phyloP scores from a whole-genome alignment of 2,329 filamentous ascomycete genomes.

The Talaromyces verruculosus region DNA sequence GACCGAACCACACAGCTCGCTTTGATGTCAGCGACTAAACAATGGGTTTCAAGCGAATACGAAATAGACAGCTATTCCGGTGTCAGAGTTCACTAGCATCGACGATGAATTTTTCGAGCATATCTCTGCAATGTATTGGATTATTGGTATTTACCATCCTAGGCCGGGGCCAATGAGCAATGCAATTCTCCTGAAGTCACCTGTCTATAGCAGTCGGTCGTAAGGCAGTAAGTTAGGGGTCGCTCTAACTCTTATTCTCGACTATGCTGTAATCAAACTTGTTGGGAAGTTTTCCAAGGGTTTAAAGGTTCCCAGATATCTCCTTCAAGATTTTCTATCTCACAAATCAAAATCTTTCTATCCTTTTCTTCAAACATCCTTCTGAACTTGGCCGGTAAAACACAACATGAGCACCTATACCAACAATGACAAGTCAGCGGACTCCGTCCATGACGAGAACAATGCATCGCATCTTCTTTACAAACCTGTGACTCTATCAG shows the following conservation, averaged over 20 bases:
- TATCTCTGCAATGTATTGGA: background rate
- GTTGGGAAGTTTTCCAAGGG: background rate
- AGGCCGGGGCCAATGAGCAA: background rate
- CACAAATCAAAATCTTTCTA: background rate
- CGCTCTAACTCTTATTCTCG: background rate
- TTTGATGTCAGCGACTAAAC: background rate
- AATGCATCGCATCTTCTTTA: background rate
- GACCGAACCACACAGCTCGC: constrained; percentile 9
- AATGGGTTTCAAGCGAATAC: background rate
- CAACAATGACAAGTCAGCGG: constrained; percentile 7
- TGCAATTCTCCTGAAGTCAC: background rate
- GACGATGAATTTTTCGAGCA: background rate
- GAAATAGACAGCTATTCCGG: background rate
- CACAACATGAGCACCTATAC: background rate
- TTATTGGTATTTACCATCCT: background rate
- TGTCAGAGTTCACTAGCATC: background rate
- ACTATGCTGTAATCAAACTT: background rate
- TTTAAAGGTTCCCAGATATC: background rate
- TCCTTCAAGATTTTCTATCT: background rate
- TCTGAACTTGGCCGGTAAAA: background rate
- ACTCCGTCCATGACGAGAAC: constrained; percentile 11
- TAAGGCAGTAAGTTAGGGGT: background rate
- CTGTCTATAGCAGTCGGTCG: background rate
- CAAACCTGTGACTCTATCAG: constrained; percentile 25
- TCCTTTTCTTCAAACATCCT: background rate